Evolutionary conservation across 1,284 basidiomycete species (phyloP).

Genomic region (Ceratobasidium sp.): DNA sequence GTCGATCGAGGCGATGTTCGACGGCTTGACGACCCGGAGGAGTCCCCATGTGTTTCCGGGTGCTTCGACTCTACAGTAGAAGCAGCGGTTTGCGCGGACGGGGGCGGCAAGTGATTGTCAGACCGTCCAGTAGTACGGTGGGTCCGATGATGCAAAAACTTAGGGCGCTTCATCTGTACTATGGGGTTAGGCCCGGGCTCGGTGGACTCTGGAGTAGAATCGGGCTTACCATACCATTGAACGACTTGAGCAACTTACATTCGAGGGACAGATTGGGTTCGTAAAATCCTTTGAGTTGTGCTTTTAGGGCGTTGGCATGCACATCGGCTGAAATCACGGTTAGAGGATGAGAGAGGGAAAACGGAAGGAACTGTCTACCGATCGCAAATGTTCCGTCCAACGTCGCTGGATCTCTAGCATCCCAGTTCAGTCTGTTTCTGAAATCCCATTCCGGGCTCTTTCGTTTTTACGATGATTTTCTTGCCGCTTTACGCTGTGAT

Average conservation of each 20-base stretch:
- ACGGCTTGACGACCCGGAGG: background rate
- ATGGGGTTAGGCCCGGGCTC: background rate
- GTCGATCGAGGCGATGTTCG: background rate
- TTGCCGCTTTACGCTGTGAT: conserved; percentile 90
- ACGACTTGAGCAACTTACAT: background rate
- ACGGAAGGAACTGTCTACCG: background rate
- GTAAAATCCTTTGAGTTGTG: background rate
- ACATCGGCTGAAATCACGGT: background rate
- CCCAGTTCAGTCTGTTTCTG: background rate
- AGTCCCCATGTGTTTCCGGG: background rate
- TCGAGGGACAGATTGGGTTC: background rate
- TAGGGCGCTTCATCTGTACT: background rate
- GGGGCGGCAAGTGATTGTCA: too few relatives aligned
- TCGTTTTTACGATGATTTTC: conserved; percentile 93
- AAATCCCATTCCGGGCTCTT: conserved; percentile 91
- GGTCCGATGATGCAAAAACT: background rate
- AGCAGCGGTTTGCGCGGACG: background rate
- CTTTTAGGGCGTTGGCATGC: background rate
- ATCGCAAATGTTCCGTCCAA: background rate
- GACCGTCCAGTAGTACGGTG: background rate
- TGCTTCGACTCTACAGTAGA: too few relatives aligned
- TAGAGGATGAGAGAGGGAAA: background rate
- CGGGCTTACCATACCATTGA: background rate
- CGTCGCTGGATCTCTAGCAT: background rate
- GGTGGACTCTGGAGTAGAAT: background rate